phyloP scores from a whole-genome alignment of 345 rosid species.

The Xanthoceras sorbifolium region DNA sequence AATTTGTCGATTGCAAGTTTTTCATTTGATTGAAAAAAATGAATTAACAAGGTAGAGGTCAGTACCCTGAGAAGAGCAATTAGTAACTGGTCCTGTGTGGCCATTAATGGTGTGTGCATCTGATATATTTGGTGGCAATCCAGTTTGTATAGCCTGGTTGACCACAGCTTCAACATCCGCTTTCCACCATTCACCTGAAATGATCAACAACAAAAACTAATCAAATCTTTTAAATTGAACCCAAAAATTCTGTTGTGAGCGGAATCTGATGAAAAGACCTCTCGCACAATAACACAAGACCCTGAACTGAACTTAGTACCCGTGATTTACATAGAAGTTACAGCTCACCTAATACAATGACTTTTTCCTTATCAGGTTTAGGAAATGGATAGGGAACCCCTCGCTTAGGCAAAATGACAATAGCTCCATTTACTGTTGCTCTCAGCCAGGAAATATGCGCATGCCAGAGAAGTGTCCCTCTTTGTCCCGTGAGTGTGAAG shows the following conservation, averaged over 20 bases:
- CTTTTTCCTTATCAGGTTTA: slow-evolving; percentile 56
- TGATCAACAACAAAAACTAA: not conserved
- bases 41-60: not conserved
- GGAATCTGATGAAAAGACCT: not conserved
- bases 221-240: too few species aligned
- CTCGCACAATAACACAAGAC: too few species aligned
- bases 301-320: not conserved
- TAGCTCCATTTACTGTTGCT: slow-evolving; percentile 67
- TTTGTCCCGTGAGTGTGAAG: slow-evolving; percentile 68
- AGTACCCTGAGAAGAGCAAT: slow-evolving; percentile 62
- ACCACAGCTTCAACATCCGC: slow-evolving; percentile 66
- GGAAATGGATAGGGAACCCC: slow-evolving; percentile 67
- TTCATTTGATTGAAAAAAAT: too few species aligned
- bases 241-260: not conserved
- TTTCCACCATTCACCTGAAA: slow-evolving; percentile 87
- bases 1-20: too few species aligned
- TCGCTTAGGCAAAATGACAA: slow-evolving; percentile 64
- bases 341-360: slow-evolving; percentile 58
- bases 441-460: slow-evolving; percentile 83
- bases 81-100: slow-evolving; percentile 52
- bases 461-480: slow-evolving; percentile 81
- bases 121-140: slow-evolving; percentile 68
- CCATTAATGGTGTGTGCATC: slow-evolving; percentile 82
- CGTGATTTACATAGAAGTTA: not conserved
- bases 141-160: slow-evolving; percentile 45